Evolutionary conservation across 495 filamentous ascomycete genomes (phyloP).

Genomic region (Xylaria flabelliformis): DNA sequence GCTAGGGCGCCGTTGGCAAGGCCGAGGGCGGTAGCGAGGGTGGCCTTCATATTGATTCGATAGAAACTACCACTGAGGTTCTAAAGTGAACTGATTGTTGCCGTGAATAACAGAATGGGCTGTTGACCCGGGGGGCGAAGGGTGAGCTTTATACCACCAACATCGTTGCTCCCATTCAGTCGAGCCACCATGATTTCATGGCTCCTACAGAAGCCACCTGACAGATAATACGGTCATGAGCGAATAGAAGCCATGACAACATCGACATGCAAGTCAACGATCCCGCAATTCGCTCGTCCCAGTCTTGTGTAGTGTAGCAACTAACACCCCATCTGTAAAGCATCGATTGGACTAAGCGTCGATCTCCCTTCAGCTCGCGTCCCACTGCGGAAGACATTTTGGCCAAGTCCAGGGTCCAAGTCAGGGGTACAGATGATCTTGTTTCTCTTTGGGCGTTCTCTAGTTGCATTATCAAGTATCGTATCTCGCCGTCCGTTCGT

Average conservation of each 20-base stretch:
- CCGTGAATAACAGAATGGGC: neutral
- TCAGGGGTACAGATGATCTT: neutral
- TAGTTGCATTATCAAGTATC: neutral
- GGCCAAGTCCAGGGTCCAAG: neutral
- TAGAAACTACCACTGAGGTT: neutral
- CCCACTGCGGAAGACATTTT: neutral
- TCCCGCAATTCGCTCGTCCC: slow-evolving; percentile 11
- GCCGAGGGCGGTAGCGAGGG: slow-evolving; percentile 22
- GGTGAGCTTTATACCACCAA: slow-evolving; percentile 16
- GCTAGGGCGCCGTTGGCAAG: slow-evolving; percentile 45
- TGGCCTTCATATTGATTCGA: slow-evolving; percentile 28
- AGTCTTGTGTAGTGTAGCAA: slow-evolving; percentile 9
- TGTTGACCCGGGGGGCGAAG: slow-evolving; percentile 2
- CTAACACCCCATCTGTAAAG: neutral
- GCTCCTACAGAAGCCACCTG: neutral
- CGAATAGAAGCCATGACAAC: slow-evolving; percentile 9
- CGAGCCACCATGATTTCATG: neutral
- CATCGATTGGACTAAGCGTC: slow-evolving; percentile 4
- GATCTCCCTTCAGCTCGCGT: slow-evolving; percentile 11
- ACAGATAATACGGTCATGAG: neutral
- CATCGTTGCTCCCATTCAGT: neutral
- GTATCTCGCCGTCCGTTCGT: neutral
- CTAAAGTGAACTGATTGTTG: neutral
- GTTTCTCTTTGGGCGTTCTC: neutral
- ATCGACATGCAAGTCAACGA: slow-evolving; percentile 20